These are phyloP conservation scores for Penicillium occitanis DNA, from an alignment of 2,329 filamentous ascomycete genomes.

Conservation along the genomic window DNA sequence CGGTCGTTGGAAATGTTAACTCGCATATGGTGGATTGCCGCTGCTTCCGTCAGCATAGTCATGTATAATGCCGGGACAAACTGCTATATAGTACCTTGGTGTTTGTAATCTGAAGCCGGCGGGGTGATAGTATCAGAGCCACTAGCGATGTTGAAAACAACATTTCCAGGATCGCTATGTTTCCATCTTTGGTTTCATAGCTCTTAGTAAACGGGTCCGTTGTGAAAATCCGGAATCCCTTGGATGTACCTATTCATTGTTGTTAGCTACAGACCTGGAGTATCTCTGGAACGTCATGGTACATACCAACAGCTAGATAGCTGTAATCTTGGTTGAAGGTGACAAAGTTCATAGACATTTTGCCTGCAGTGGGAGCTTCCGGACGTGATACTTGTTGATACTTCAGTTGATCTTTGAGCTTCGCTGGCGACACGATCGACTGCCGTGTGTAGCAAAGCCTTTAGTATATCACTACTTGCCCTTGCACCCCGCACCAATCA, in stretches of 20 bases:
- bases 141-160: conserved; percentile 97
- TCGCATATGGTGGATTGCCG: conserved; percentile 89
- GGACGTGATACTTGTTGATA: neutral
- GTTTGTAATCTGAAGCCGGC: conserved; percentile 93
- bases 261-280: neutral
- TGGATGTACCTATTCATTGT: conserved; percentile 69
- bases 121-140: conserved; percentile 85
- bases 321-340: conserved; percentile 99
- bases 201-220: conserved; percentile 95
- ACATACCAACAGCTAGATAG: conserved; percentile 86
- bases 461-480: conserved; percentile 5
- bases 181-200: conserved; percentile 90
- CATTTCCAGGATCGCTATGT: conserved; percentile 97
- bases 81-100: conserved; percentile 67
- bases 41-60: conserved; percentile 39
- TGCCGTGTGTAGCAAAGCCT: neutral
- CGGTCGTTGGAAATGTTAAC: conserved; percentile 95
- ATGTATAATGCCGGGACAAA: neutral
- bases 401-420: neutral
- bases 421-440: neutral
- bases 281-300: neutral
- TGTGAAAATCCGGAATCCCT: conserved; percentile 93
- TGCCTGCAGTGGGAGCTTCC: neutral
- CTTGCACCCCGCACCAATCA: conserved; percentile 24
- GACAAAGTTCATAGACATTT: conserved; percentile 90